A percentile compares a stretch with the other conserved stretches of the same genome.
Conservation (phyloP, 495 filamentous ascomycete species). For the Acidiella bohemica region DNA sequence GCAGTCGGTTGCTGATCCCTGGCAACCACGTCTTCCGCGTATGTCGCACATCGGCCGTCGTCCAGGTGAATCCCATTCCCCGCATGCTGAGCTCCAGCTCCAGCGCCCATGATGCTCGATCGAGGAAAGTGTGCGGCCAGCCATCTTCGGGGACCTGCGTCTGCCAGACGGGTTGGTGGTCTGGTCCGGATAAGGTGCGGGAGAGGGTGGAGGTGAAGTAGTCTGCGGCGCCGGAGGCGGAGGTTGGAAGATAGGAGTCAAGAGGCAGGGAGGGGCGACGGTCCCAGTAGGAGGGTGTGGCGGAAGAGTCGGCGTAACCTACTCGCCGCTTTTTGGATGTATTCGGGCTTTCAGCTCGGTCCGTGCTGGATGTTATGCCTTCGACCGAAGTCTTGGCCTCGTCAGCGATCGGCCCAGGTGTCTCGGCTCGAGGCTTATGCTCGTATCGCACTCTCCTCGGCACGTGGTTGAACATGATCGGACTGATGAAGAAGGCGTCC, state of each 20-base stretch:
- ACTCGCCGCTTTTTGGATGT: constrained; percentile 1
- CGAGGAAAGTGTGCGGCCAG: constrained; percentile 10
- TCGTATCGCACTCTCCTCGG: constrained; percentile 9
- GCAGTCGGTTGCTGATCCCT: constrained; percentile 6
- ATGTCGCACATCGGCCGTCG: constrained; percentile 9
- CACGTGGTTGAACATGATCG: constrained; percentile 7
- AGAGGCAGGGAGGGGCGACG: constrained; percentile 6
- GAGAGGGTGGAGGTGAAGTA: not conserved
- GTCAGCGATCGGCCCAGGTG: not conserved
- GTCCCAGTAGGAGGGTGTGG: constrained; percentile 5
- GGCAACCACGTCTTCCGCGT: constrained; percentile 8
- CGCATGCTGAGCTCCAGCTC: constrained; percentile 10
- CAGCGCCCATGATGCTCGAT: constrained; percentile 8
- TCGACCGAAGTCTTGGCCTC: not conserved
- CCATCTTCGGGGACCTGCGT: constrained; percentile 6
- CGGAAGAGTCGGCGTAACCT: constrained; percentile 2
- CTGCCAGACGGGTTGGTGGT: constrained; percentile 2
- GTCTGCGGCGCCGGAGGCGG: constrained; percentile 1
- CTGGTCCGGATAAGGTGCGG: not conserved
- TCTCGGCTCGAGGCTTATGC: constrained; percentile 1
- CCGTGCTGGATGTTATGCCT: not conserved
- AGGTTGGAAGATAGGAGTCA: constrained; percentile 5
- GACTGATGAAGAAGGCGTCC: constrained; percentile 14
- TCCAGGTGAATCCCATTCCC: constrained; percentile 10
- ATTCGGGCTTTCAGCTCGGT: not conserved